These are phyloP conservation scores for Collybia sordida DNA, from an alignment of 768 basidiomycete genomes.

Conservation along the genomic window DNA sequence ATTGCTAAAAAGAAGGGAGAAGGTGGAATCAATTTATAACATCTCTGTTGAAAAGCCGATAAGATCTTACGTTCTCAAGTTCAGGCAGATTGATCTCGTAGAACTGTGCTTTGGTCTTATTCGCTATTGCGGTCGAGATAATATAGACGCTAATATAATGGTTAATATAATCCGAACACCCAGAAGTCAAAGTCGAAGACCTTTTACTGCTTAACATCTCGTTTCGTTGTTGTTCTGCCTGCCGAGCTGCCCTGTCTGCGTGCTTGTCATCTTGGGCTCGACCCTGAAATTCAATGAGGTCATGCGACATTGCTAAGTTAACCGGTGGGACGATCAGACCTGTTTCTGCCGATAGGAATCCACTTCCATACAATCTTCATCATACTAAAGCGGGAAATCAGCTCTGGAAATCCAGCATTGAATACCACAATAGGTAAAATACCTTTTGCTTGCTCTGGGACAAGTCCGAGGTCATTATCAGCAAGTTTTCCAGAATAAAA, in stretches of 20 bases:
- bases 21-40: background rate
- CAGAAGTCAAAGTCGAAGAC: constrained; percentile 32
- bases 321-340: constrained; percentile 30
- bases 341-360: constrained; percentile 79
- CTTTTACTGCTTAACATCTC: constrained; percentile 86
- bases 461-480: background rate
- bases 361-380: constrained; percentile 74
- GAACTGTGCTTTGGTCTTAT: constrained; percentile 67
- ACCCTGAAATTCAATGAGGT: constrained; percentile 37
- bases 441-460: constrained; percentile 67
- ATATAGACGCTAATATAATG: constrained; percentile 55
- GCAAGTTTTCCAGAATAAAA: background rate
- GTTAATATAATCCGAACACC: background rate
- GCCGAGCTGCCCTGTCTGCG: constrained; percentile 69
- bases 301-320: constrained; percentile 7
- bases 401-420: background rate
- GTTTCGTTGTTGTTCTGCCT: constrained; percentile 71
- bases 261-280: constrained; percentile 74
- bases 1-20: constrained; percentile 45
- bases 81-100: constrained; percentile 67
- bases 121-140: constrained; percentile 68
- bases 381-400: constrained; percentile 51
- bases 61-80: constrained; percentile 65
- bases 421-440: background rate
- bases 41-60: constrained; percentile 1